A percentile compares a stretch with the other conserved stretches of the same genome.
These are phyloP conservation scores for Fusarium graminum DNA, from an alignment of 2,329 filamentous ascomycete genomes.

Conservation along the genomic window DNA sequence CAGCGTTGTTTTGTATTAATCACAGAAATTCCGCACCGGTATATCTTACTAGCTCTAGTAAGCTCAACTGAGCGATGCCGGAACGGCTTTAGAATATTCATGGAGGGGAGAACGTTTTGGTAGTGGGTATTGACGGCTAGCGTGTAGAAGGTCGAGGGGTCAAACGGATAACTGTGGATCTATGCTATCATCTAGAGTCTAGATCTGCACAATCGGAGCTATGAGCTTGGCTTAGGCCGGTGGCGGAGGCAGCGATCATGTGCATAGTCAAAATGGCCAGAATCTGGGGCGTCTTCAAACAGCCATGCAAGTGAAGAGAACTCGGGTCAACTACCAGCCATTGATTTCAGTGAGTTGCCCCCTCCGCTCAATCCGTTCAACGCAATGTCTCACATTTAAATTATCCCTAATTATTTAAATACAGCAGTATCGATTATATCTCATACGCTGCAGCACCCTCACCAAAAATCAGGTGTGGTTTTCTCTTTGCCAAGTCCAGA, in stretches of 20 bases:
- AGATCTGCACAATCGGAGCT: neutral
- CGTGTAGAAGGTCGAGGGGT: conserved; percentile 9
- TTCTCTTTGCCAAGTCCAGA: conserved; percentile 87
- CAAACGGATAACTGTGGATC: conserved; percentile 45
- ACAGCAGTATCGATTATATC: conserved; percentile 52
- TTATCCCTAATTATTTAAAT: neutral
- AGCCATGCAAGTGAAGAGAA: neutral
- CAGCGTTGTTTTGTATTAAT: neutral
- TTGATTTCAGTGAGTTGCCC: neutral
- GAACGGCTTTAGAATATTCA: conserved; percentile 33
- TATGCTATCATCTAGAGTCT: neutral
- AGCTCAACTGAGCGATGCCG: conserved; percentile 42
- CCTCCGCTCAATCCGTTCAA: neutral
- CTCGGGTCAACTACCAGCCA: neutral
- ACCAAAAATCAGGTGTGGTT: conserved; percentile 88
- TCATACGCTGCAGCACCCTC: conserved; percentile 71
- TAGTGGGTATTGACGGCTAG: conserved; percentile 18
- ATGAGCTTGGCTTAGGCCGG: conserved; percentile 1
- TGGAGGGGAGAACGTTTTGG: conserved; percentile 12
- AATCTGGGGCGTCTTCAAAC: neutral
- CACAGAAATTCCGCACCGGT: neutral
- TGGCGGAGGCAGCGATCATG: neutral
- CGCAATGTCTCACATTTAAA: neutral
- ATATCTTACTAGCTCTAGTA: neutral
- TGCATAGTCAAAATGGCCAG: neutral